phyloP scores from a whole-genome alignment of 2,329 filamentous ascomycete species.

The Colletotrichum gloeosporioides region DNA sequence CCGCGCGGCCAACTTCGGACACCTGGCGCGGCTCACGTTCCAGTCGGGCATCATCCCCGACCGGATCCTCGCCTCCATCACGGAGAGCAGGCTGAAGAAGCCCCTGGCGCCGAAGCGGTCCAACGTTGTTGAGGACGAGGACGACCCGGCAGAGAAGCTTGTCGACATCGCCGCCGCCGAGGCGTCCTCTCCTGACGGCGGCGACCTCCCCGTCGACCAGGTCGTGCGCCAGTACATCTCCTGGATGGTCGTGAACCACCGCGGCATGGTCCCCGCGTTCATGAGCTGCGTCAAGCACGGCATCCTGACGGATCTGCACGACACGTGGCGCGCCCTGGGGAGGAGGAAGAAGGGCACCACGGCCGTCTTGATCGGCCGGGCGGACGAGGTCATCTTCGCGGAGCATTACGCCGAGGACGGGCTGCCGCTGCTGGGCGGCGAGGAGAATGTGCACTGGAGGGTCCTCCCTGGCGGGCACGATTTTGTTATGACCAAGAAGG shows the following conservation, averaged over 20 bases:
- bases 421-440: conserved; percentile 56
- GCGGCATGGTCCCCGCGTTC: conserved; percentile 65
- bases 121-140: conserved; percentile 22
- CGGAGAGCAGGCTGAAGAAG: conserved; percentile 51
- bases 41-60: conserved; percentile 60
- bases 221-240: conserved; percentile 57
- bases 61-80: conserved; percentile 52
- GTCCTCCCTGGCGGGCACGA: conserved; percentile 63
- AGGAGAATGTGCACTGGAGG: conserved; percentile 53
- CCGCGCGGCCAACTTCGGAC: conserved; percentile 57
- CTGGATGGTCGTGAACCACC: conserved; percentile 63
- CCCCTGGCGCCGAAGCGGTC: conserved; percentile 50
- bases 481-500: conserved; percentile 64
- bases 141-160: conserved; percentile 30
- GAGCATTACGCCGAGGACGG: conserved; percentile 54
- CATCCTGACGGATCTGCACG: conserved; percentile 58
- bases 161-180: conserved; percentile 50
- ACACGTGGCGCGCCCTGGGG: conserved; percentile 54
- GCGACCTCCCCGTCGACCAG: conserved; percentile 41
- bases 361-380: conserved; percentile 55
- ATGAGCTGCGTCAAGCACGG: conserved; percentile 61
- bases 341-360: conserved; percentile 46
- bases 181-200: conserved; percentile 34
- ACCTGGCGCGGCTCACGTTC: conserved; percentile 56
- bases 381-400: conserved; percentile 59